phyloP scores from a whole-genome alignment of 2,329 filamentous ascomycete genomes.

The Talaromyces verruculosus region DNA sequence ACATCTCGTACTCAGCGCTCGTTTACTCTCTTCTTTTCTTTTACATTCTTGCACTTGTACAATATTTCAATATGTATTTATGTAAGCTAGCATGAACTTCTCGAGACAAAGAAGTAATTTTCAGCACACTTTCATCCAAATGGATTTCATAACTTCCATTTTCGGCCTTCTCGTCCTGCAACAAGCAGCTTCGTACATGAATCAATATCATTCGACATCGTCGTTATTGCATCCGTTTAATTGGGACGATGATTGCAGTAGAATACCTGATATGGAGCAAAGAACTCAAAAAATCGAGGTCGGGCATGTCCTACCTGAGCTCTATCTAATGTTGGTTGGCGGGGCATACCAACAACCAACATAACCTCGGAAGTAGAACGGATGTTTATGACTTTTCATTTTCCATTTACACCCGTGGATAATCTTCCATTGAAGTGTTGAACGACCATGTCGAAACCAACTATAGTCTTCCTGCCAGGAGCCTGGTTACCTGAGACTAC shows the following conservation, averaged over 20 bases:
- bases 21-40: too few species aligned
- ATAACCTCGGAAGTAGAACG: not conserved
- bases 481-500: constrained; percentile 40
- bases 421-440: not conserved
- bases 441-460: not conserved
- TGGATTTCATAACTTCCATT: not conserved
- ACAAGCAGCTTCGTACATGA: not conserved
- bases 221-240: not conserved
- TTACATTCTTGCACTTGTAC: too few species aligned
- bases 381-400: not conserved
- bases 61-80: too few species aligned
- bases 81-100: too few species aligned
- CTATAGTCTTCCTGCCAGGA: constrained; percentile 42
- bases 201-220: not conserved
- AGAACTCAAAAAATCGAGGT: not conserved
- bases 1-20: too few species aligned
- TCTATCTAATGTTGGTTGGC: not conserved
- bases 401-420: not conserved
- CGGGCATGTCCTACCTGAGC: not conserved
- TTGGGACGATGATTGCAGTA: not conserved
- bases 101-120: not conserved
- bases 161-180: not conserved
- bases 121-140: too few species aligned
- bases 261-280: not conserved
- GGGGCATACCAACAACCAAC: not conserved